Conservation (phyloP, 2,329 filamentous ascomycete genomes). For the Dactylellina leptospora region DNA sequence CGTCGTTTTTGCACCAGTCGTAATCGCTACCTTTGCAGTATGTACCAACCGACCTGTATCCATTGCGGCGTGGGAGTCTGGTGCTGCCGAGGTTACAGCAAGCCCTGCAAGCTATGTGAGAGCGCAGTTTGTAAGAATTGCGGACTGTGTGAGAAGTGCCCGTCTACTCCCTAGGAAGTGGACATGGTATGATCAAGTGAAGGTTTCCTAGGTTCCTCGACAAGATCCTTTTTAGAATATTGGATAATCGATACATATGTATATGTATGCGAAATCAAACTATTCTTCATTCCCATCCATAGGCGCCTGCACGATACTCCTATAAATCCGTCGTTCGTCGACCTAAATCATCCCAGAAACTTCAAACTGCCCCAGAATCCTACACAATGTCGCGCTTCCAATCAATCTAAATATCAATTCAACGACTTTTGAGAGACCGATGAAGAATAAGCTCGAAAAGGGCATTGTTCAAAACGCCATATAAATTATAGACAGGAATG, state of each 20-base stretch:
- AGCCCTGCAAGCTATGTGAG: background rate
- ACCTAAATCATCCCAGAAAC: constrained; percentile 31
- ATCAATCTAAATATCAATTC: constrained; percentile 26
- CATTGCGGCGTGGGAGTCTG: background rate
- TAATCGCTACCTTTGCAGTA: background rate
- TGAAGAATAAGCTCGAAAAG: constrained; percentile 31
- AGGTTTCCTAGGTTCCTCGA: too few relatives aligned
- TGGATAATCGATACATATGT: too few relatives aligned
- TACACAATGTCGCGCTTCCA: constrained; percentile 20
- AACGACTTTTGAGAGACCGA: constrained; percentile 11
- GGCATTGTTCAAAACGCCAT: constrained; percentile 23
- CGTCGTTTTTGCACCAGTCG: background rate
- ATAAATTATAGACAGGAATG: constrained; percentile 26
- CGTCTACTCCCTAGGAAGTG: too few relatives aligned
- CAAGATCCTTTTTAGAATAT: too few relatives aligned
- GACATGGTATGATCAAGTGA: too few relatives aligned
- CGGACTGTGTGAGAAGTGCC: background rate
- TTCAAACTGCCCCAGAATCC: constrained; percentile 30
- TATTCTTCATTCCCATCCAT: constrained; percentile 21
- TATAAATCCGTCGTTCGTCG: constrained; percentile 22
- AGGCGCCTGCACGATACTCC: constrained; percentile 21
- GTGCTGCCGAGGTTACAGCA: background rate
- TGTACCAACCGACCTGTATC: background rate
- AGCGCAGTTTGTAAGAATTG: background rate
- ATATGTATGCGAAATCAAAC: too few relatives aligned